phyloP scores from a whole-genome alignment of 495 filamentous ascomycete genomes.

The Penicillium bialowiezense region DNA sequence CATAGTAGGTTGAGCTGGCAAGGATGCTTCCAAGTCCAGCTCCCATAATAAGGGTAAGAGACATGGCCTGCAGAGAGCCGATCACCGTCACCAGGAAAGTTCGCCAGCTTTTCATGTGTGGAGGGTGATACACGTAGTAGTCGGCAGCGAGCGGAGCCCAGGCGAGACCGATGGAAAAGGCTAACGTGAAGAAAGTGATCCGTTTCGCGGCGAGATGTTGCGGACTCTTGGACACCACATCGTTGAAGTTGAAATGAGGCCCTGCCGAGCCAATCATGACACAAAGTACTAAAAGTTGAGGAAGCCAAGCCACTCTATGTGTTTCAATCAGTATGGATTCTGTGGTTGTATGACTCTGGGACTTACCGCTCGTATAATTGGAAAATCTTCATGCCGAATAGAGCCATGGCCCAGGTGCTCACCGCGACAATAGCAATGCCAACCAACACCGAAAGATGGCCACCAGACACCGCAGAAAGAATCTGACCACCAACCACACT shows the following conservation, averaged over 20 bases:
- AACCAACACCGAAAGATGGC: slow-evolving; percentile 58
- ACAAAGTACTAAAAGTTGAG: slow-evolving; percentile 62
- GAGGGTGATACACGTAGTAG: slow-evolving; percentile 58
- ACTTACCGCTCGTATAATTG: slow-evolving; percentile 62
- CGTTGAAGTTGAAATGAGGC: slow-evolving; percentile 58
- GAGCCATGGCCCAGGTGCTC: slow-evolving; percentile 61
- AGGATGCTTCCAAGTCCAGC: slow-evolving; percentile 66
- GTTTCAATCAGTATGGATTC: neutral
- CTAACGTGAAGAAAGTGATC: slow-evolving; percentile 63
- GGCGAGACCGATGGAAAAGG: slow-evolving; percentile 51
- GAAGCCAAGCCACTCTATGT: slow-evolving; percentile 63
- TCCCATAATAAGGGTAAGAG: slow-evolving; percentile 63
- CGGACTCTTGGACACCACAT: slow-evolving; percentile 32
- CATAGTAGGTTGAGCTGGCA: slow-evolving; percentile 48
- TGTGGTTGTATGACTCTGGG: neutral
- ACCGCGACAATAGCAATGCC: slow-evolving; percentile 67
- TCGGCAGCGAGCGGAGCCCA: slow-evolving; percentile 54
- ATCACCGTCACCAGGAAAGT: slow-evolving; percentile 46
- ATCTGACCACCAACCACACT: slow-evolving; percentile 53
- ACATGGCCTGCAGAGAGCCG: slow-evolving; percentile 50
- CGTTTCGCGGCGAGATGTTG: slow-evolving; percentile 53
- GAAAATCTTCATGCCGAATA: slow-evolving; percentile 73
- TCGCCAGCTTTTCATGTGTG: slow-evolving; percentile 42
- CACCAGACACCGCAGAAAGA: slow-evolving; percentile 56
- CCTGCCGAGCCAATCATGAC: slow-evolving; percentile 68